Evolutionary conservation across 139 green algal genomes (phyloP).

Genomic region (Edaphochlamys debaryana): DNA sequence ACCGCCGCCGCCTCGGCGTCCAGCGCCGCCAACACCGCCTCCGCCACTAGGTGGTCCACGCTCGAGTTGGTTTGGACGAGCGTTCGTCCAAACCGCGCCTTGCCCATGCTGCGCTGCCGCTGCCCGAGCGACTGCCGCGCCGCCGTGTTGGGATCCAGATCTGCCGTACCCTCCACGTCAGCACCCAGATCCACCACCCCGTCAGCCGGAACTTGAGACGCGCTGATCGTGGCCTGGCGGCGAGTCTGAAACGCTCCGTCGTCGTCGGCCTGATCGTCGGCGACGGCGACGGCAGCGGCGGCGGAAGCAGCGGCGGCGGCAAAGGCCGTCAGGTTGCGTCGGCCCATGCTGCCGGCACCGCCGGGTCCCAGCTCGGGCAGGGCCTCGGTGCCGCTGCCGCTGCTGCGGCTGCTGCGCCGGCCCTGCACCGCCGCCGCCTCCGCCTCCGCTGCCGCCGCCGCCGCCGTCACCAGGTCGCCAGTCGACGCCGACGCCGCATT

Average conservation of each 20-base stretch:
- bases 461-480: background rate
- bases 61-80: slow-evolving; percentile 2
- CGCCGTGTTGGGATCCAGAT: too few relatives aligned
- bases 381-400: background rate
- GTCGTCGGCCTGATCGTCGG: too few relatives aligned
- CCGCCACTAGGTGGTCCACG: slow-evolving; percentile 27
- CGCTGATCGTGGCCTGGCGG: too few relatives aligned
- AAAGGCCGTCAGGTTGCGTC: too few relatives aligned
- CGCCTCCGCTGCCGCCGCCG: background rate
- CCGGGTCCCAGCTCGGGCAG: too few relatives aligned
- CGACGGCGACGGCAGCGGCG: too few relatives aligned
- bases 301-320: too few relatives aligned
- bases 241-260: too few relatives aligned
- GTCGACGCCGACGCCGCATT: background rate
- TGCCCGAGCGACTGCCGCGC: too few relatives aligned
- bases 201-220: too few relatives aligned
- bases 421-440: background rate
- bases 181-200: too few relatives aligned
- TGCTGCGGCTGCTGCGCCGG: background rate
- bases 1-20: background rate
- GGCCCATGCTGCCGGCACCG: too few relatives aligned
- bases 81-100: slow-evolving; percentile 1
- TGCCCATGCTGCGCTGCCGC: slow-evolving; percentile 30
- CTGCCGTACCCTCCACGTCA: background rate
- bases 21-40: background rate